These are phyloP conservation scores for Solanum rostratum DNA, from an alignment of 257 asterid species.

Conservation along the genomic window DNA sequence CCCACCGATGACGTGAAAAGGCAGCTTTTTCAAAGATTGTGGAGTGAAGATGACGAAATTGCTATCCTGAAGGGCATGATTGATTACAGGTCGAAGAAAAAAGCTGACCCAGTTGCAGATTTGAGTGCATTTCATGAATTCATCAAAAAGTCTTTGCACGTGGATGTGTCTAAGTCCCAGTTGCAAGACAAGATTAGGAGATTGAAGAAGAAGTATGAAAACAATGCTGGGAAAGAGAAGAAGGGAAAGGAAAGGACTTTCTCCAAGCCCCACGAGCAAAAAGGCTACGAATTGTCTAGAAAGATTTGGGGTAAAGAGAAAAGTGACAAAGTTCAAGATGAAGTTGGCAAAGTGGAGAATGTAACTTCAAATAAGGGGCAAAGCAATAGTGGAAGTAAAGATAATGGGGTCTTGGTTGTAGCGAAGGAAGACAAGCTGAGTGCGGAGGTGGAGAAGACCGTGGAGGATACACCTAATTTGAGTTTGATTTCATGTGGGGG, in stretches of 20 bases:
- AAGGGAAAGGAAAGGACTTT: slow-evolving; percentile 24
- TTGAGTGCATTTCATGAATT: slow-evolving; percentile 36
- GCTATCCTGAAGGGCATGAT: slow-evolving; percentile 38
- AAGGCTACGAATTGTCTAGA: slow-evolving; percentile 30
- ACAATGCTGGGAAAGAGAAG: slow-evolving; percentile 27
- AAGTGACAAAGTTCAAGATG: not conserved
- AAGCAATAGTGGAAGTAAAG: not conserved
- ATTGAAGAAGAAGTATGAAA: slow-evolving; percentile 35
- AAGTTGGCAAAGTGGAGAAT: slow-evolving; percentile 12
- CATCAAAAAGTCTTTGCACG: slow-evolving; percentile 32
- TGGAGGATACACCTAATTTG: not conserved
- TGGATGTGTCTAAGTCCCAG: slow-evolving; percentile 30
- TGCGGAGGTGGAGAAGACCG: not conserved
- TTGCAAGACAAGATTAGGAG: slow-evolving; percentile 47
- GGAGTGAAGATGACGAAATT: slow-evolving; percentile 62
- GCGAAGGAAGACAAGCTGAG: not conserved
- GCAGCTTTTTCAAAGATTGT: slow-evolving; percentile 39
- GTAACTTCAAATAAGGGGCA: slow-evolving; percentile 11
- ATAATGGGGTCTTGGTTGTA: slow-evolving; percentile 2
- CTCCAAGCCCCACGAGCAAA: slow-evolving; percentile 39
- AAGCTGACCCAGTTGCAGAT: slow-evolving; percentile 28
- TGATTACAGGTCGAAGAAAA: slow-evolving; percentile 25
- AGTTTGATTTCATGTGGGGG: not conserved
- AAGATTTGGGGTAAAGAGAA: slow-evolving; percentile 36
- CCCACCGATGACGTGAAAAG: slow-evolving; percentile 18